Base-by-base conservation (phyloP, 345 rosid species). In the Lepidium aucheri region DNA sequence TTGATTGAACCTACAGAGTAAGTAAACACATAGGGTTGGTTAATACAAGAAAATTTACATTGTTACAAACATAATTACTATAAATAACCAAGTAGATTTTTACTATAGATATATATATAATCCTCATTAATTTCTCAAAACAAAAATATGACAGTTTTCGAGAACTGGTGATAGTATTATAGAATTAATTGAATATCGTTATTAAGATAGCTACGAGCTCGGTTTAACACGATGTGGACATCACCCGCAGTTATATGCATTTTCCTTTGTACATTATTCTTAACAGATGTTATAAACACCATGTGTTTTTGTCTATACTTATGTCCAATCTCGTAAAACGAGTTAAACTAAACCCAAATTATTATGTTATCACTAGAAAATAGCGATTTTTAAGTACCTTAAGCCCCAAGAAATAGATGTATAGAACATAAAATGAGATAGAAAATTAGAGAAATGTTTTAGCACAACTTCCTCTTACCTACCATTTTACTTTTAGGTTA, bases 381-480 rank as follows among this genome's bases (percentile, higher is more conserved):
- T 50, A 30, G 6, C 8, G 4, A 12, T 0, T 33, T 41, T n/a
- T 35, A 33, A 58, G 17, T 59, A 58, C 36, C 62, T 42, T 73
- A 66, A 13, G 18, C 11, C 40, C 58, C 75, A 71, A 55, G 69
- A 54, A 59, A 73, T 52, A 26, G 54, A 35, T 36, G 66, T 65
- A 58, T 28, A 28, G 6, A 58, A 32, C 56, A 46, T 14, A 28
- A n/a, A n/a, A 49, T 0, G 26, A 26, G 50, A 17, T 15, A 28
- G 38, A 65, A 13, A 28, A 28, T 1, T 8, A 9, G 47, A 65
- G 7, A 20, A 34, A 53, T 57, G 60, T 12, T 45, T 54, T 24
- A 17, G 76, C 26, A 35, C 83, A 79, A 83, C 79, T 69, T 70
- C 70, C 69, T 72, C 78, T 78, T 70, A 85, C 86, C 91, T 63